Evolutionary conservation across 306 rosid genomes (phyloP), one percentile per base, ranked within the genome.

Genomic region (Rubus idaeus): DNA sequence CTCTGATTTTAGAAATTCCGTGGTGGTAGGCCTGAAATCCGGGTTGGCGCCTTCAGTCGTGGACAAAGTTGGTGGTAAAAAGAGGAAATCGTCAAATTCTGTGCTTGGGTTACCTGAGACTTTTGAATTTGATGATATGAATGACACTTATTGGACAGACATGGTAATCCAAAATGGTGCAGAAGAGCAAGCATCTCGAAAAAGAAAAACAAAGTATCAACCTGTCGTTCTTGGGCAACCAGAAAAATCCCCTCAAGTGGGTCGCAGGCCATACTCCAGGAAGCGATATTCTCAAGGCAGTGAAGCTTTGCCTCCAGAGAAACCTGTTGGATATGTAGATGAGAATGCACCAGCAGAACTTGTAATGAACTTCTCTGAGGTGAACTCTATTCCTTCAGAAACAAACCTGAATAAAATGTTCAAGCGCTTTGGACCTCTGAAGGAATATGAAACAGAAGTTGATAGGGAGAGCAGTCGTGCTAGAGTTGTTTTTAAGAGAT

Each of bases 91-190:
- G 20, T 62, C 81, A 11, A 58, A 76, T 70, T n/a, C 77, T 70
- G 26, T 76, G 20, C 67, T 41, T 78, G 90, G 85, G 57, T 68
- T 78, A 47, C 90, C 97, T 4, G 91, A 88, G 74, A 84, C 97
- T 77, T 94, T 90, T 87, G 98, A 94, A 82, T 94, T 94, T 79
- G 97, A 94, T 77, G 98, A 92, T 79, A 92, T 90, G 98, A 92
- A 86, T 63, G 97, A 95, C 81, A 89, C 96, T 45, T 95, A 95
- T 61, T 90, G 98, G 98, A 95, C 96, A 8, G 97, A 95, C 82
- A 92, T 91, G 83, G 96, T 95, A 72, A 85, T 95, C 70, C 90
- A 90, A 77, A 95, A 90, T 86, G 97, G 95, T 30, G 75, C 84
- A 57, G 98, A 95, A 83, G 97, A 84, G 82, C 90, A 87, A 81